Conservation (phyloP, 2,329 filamentous ascomycete genomes). For the Fusarium miscanthi region DNA sequence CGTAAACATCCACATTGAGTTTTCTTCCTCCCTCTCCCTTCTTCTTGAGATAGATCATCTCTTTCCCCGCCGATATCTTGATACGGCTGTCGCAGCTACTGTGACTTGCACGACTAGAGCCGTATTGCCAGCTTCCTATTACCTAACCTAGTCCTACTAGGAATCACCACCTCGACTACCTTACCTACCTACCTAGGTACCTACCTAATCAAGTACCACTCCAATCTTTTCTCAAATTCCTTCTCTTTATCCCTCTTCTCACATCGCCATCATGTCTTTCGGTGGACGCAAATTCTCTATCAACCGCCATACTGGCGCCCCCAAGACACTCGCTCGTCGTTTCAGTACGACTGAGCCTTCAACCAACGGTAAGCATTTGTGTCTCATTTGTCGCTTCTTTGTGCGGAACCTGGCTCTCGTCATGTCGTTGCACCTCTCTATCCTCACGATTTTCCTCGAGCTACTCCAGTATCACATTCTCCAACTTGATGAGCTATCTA, state of each 20-base stretch:
- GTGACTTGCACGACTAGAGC: constrained; percentile 27
- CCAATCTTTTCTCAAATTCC: background rate
- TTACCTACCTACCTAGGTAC: too few relatives aligned
- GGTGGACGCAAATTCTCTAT: constrained; percentile 73
- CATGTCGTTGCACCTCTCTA: background rate
- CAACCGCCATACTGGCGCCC: constrained; percentile 72
- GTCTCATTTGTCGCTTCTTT: background rate
- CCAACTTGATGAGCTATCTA: background rate
- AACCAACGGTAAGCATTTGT: constrained; percentile 58
- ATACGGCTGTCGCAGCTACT: background rate
- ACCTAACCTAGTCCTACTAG: constrained; percentile 14
- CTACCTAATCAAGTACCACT: background rate
- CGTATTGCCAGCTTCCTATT: constrained; percentile 7
- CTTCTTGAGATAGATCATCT: constrained; percentile 5
- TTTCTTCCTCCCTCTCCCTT: constrained; percentile 8
- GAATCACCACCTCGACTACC: constrained; percentile 2
- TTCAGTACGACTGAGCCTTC: constrained; percentile 70
- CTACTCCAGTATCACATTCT: background rate
- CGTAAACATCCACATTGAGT: constrained; percentile 29
- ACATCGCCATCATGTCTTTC: constrained; percentile 56
- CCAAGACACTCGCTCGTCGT: constrained; percentile 63
- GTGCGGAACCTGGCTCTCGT: background rate
- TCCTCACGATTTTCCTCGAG: background rate
- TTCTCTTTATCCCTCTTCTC: background rate
- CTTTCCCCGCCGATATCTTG: constrained; percentile 18